Conservation (phyloP, 257 asterid species). For the Cruciata laevipes region DNA sequence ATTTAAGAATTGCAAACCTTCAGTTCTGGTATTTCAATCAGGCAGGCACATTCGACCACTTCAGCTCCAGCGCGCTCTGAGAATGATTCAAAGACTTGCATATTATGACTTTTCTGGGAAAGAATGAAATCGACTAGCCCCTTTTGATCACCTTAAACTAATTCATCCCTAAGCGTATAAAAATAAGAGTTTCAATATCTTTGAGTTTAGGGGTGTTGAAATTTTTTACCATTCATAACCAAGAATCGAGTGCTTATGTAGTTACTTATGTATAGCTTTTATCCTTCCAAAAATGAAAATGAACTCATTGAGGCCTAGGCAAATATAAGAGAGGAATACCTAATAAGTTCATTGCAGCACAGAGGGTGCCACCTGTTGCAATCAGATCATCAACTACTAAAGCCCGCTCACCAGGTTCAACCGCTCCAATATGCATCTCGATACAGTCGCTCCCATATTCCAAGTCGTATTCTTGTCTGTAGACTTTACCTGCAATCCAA, state of each 20-base stretch:
- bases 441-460: slow-evolving; percentile 90
- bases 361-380: slow-evolving; percentile 87
- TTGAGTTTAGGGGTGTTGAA: neutral
- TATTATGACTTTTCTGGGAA: too few relatives aligned
- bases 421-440: slow-evolving; percentile 81
- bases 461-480: slow-evolving; percentile 68
- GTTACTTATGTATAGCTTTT: too few relatives aligned
- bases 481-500: slow-evolving; percentile 50
- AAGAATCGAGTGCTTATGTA: neutral
- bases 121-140: neutral
- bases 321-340: slow-evolving; percentile 32
- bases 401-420: slow-evolving; percentile 59
- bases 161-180: neutral
- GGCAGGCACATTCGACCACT: slow-evolving; percentile 76
- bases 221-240: neutral
- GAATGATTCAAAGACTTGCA: neutral
- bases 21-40: slow-evolving; percentile 67
- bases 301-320: neutral
- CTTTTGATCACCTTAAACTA: too few relatives aligned
- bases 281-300: neutral
- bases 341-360: slow-evolving; percentile 70
- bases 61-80: slow-evolving; percentile 73
- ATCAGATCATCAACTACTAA: slow-evolving; percentile 77
- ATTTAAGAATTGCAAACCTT: slow-evolving; percentile 30
- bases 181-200: neutral